Evolutionary conservation across 2,329 filamentous ascomycete genomes (phyloP).

Genomic region (Neoarthrinium moseri): DNA sequence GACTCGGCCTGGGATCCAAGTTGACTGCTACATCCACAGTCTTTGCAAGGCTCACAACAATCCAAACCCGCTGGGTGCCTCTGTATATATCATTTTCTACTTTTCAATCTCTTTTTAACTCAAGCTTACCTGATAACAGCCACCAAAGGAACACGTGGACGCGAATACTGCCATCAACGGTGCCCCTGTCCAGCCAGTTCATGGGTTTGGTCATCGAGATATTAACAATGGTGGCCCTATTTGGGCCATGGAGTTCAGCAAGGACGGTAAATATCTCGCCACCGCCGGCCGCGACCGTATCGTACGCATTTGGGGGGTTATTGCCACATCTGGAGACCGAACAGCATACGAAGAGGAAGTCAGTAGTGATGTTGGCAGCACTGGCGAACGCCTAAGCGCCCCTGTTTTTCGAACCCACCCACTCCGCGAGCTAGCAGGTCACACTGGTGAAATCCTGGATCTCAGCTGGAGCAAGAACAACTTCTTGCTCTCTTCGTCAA

Average conservation of each 20-base stretch:
- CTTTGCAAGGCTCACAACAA: too few relatives aligned
- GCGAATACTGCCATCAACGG: slow-evolving; percentile 20
- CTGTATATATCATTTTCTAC: too few relatives aligned
- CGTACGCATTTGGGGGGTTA: slow-evolving; percentile 85
- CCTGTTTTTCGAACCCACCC: slow-evolving; percentile 86
- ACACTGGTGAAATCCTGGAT: slow-evolving; percentile 83
- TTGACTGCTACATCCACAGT: too few relatives aligned
- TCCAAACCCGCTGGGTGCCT: too few relatives aligned
- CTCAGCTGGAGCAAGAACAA: slow-evolving; percentile 99
- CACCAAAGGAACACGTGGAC: background rate
- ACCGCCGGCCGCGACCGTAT: slow-evolving; percentile 88
- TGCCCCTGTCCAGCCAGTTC: slow-evolving; percentile 2
- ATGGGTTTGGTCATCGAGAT: slow-evolving; percentile 31
- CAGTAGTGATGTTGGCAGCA: slow-evolving; percentile 39
- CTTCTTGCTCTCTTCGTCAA: slow-evolving; percentile 90
- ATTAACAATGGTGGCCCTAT: slow-evolving; percentile 63
- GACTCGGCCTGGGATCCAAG: too few relatives aligned
- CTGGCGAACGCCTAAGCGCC: slow-evolving; percentile 70
- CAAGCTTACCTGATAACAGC: too few relatives aligned
- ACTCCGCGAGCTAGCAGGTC: slow-evolving; percentile 76
- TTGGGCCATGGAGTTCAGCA: slow-evolving; percentile 92
- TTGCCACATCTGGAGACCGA: slow-evolving; percentile 79
- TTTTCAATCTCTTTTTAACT: too few relatives aligned
- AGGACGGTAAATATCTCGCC: slow-evolving; percentile 85
- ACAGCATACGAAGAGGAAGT: slow-evolving; percentile 71